Evolutionary conservation across 176 grass and related monocot species (phyloP), one percentile per base, ranked within the genome.

Genomic region (Typha latifolia): DNA sequence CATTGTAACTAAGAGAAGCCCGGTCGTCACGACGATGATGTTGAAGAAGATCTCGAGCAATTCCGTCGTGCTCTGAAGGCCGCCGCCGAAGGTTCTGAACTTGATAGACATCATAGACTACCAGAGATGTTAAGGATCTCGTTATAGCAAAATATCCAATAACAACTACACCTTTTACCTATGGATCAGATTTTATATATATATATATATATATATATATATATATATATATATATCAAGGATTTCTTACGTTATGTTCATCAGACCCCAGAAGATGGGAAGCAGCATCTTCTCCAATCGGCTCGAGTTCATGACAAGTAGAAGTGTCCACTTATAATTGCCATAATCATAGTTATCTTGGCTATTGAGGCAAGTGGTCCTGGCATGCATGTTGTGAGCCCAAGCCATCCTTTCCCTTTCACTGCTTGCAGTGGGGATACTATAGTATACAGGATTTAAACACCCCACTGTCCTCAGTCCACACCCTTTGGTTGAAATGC

Each of bases 1-100:
- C 88, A 89, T 97, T 22, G 93, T 97, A 12, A 97, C 85, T 0
- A 97, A 75, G 14, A 97, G 48, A 4, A 97, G 81, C 0, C 85
- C 93, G 0, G 84, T 78, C 0, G 93, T 97, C 64, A 97, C 85
- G 53, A 85, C 83, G 23, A 97, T 7, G 75, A 97, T 92, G 82
- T 97, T 97, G 85, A 97, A 97, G 56, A 86, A 78, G 71, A 97
- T 92, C 78, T 97, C 93, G 34, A 92, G 72, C 85, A 88, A 97
- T 77, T 97, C 88, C 1, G 93, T 97, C 9, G 93, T 92, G 83
- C 85, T 97, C 78, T 86, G 85, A 49, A 97, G 27, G 4, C 53
- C 53, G 59, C 82, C 87, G 2, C 93, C 93, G 63, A 97, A 97
- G 0, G 88, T 97, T 78, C 88, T 88, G 66, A 14, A 62, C 14